These are phyloP conservation scores for Penicillium sp. DNA, from an alignment of 2,329 filamentous ascomycete genomes.

Conservation along the genomic window DNA sequence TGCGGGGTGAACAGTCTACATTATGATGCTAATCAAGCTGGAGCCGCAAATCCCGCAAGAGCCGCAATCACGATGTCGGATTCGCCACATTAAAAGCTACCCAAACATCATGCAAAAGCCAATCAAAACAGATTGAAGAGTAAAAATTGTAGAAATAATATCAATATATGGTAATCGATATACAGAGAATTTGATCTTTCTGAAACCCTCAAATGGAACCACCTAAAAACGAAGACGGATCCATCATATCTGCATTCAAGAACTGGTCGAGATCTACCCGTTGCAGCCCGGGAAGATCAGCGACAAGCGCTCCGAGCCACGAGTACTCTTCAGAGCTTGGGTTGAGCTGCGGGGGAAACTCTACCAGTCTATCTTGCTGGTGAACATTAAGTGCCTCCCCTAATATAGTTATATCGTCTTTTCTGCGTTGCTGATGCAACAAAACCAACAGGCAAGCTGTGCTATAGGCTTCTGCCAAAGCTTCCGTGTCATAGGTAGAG, in stretches of 20 bases:
- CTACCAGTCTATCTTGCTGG: conserved; percentile 7
- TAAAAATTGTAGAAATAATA: no score
- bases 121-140: no score
- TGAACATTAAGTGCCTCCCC: conserved; percentile 34
- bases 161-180: neutral
- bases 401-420: conserved; percentile 34
- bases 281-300: conserved; percentile 43
- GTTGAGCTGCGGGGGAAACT: conserved; percentile 9
- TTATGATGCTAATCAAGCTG: neutral
- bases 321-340: conserved; percentile 32
- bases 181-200: neutral
- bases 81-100: neutral
- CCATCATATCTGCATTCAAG: conserved; percentile 31
- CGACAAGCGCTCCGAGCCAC: conserved; percentile 44
- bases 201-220: neutral
- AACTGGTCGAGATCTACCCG: conserved; percentile 45
- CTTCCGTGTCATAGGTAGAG: conserved; percentile 45
- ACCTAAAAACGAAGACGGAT: conserved; percentile 7
- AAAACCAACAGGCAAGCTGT: conserved; percentile 54
- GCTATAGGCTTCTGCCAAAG: conserved; percentile 53
- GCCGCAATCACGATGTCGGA: neutral
- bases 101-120: no score
- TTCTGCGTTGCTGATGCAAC: conserved; percentile 51
- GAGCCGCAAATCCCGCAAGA: neutral
- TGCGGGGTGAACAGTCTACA: neutral